Conservation (phyloP, 108 stramenopile genomes). For the Cylindrotheca fusiformis region DNA sequence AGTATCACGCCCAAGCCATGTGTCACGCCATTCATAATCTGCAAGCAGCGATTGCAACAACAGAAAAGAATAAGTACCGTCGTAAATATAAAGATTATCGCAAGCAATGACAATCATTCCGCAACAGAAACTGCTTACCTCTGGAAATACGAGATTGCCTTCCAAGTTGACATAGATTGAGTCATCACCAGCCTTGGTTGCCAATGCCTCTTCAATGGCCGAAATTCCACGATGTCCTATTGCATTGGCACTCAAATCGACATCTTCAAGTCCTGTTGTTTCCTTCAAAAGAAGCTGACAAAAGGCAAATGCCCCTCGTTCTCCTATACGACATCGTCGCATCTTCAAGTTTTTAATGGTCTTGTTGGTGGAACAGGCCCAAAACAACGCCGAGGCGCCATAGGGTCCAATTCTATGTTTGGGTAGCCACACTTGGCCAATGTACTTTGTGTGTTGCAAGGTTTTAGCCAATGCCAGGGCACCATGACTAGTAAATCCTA, state of each 20-base stretch:
- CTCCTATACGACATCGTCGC: constrained; percentile 69
- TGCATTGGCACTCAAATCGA: constrained; percentile 63
- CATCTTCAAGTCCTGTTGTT: constrained; percentile 39
- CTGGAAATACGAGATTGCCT: constrained; percentile 78
- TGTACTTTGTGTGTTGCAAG: constrained; percentile 43
- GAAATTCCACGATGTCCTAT: constrained; percentile 68
- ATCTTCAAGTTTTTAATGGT: constrained; percentile 43
- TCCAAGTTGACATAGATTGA: constrained; percentile 55
- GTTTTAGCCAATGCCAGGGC: constrained; percentile 71
- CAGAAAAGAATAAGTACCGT: constrained; percentile 1
- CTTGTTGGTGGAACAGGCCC: constrained; percentile 52
- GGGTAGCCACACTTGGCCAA: constrained; percentile 60
- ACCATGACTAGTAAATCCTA: constrained; percentile 73
- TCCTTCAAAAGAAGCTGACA: constrained; percentile 34
- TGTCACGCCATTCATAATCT: constrained; percentile 90
- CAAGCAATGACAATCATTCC: not conserved
- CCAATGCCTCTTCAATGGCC: constrained; percentile 53
- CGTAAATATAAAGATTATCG: not conserved
- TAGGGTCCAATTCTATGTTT: constrained; percentile 77
- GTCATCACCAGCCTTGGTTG: constrained; percentile 17
- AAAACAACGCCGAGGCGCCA: constrained; percentile 69
- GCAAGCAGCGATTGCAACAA: constrained; percentile 5
- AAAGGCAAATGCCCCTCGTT: constrained; percentile 73
- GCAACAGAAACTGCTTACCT: constrained; percentile 37
- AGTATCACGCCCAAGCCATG: constrained; percentile 92